Evolutionary conservation across 2,329 filamentous ascomycete species (phyloP).

Genomic region (Fusarium robinianum): DNA sequence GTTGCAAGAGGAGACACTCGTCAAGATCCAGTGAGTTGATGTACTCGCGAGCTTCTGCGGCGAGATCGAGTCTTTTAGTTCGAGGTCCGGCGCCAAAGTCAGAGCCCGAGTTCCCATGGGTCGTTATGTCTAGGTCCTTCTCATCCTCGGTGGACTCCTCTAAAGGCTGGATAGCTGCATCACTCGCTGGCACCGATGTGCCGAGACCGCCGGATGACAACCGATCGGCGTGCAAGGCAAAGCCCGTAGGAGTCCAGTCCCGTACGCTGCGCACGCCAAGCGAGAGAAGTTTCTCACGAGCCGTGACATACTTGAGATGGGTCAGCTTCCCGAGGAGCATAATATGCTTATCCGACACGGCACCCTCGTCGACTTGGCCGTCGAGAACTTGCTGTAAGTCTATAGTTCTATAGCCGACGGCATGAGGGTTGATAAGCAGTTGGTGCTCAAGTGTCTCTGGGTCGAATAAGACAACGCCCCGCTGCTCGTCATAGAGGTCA

Average conservation of each 20-base stretch:
- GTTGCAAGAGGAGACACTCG: constrained; percentile 9
- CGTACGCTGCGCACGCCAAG: constrained; percentile 19
- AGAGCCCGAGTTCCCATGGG: background rate
- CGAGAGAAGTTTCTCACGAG: constrained; percentile 26
- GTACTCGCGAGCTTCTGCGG: constrained; percentile 17
- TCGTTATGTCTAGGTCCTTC: background rate
- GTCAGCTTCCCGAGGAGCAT: constrained; percentile 23
- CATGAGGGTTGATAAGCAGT: constrained; percentile 25
- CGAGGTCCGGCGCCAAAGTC: background rate
- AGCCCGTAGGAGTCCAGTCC: constrained; percentile 7
- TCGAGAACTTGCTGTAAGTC: constrained; percentile 16
- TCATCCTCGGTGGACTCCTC: background rate
- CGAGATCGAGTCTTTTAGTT: constrained; percentile 9
- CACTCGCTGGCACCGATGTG: constrained; percentile 22
- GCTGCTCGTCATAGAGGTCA: constrained; percentile 27
- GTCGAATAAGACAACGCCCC: constrained; percentile 26
- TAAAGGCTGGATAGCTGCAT: constrained; percentile 15
- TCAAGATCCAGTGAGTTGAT: constrained; percentile 15
- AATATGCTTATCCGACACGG: constrained; percentile 19
- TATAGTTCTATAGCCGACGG: constrained; percentile 16
- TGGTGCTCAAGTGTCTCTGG: constrained; percentile 26
- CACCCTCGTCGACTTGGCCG: background rate
- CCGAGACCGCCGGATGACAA: constrained; percentile 8
- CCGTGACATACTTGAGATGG: constrained; percentile 14
- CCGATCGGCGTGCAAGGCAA: background rate